Evolutionary conservation across 768 basidiomycete species (phyloP), one percentile per base, ranked within the genome.

Genomic region (Auriscalpium vulgare): DNA sequence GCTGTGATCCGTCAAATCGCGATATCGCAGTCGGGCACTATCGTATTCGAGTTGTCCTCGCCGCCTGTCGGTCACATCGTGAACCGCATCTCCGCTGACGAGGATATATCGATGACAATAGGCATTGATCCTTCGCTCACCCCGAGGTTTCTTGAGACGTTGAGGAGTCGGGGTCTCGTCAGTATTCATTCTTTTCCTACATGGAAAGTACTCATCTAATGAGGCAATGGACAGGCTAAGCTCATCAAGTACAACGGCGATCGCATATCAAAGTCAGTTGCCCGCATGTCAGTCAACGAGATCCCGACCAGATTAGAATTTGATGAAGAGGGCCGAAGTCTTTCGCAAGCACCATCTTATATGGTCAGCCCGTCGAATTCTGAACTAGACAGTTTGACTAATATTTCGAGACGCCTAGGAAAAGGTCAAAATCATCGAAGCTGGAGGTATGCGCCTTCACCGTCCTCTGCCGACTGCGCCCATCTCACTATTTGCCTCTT

Each of bases 301-400:
- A 49, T 50, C 4, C 60, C 61, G 37, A 55, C 59, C 17, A 37
- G 58, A 57, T 52, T 62, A 55, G 61, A 60, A 52, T 62, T 62
- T 37, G 46, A 51, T 8, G 21, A 35, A 43, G 37, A 21, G 23
- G 46, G 34, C 13, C 50, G 40, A 47, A 50, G 44, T 29, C 35
- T 47, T 29, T 11, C 55, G 17, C 44, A 53, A 45, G 11, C 52
- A 4, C 52, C 29, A 50, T 62, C 61, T 19, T 62, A 60, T 37
- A 36, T 56, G 55, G 61, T 62, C 47, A 8, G 61, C 51, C 35
- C 19, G 54, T 19, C 56, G 43, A 43, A 19, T 60, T 56, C n/a
- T 21, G 21, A 35, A 49, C 16, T 40, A 36, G 61, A 56, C 61
- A 2, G 35, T 37, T 50, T 48, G 55, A 51, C 23, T 29, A 29